Evolutionary conservation across 257 asterid species (phyloP).

Genomic region (Petunia secreta): DNA sequence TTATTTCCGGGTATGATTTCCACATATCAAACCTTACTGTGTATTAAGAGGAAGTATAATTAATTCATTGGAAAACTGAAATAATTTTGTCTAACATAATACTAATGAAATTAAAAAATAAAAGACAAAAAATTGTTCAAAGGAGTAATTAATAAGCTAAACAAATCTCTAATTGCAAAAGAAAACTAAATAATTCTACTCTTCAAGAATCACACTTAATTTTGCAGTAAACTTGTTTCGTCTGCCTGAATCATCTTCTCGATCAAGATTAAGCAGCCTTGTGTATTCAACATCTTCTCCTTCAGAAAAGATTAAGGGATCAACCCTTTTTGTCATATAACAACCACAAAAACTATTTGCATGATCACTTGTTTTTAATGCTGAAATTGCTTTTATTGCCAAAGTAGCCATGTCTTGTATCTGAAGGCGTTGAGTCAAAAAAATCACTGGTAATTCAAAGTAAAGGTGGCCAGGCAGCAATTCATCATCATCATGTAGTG

Average conservation of each 20-base stretch:
- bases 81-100: too few relatives aligned
- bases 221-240: neutral
- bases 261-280: neutral
- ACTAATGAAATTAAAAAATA: neutral
- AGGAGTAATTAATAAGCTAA: neutral
- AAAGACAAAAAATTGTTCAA: neutral
- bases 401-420: slow-evolving; percentile 33
- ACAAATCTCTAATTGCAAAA: neutral
- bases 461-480: slow-evolving; percentile 27
- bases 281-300: neutral
- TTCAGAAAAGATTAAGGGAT: neutral
- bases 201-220: slow-evolving; percentile 7
- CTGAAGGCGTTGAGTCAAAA: slow-evolving; percentile 22
- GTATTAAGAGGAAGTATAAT: too few relatives aligned
- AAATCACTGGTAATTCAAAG: slow-evolving; percentile 24
- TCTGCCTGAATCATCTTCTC: neutral
- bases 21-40: too few relatives aligned
- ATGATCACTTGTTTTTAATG: slow-evolving; percentile 20
- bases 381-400: slow-evolving; percentile 27
- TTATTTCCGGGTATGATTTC: too few relatives aligned
- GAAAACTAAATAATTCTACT: neutral
- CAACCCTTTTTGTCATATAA: neutral
- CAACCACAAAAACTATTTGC: slow-evolving; percentile 4
- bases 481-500: slow-evolving; percentile 18
- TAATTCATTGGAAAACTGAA: too few relatives aligned